Percentiles rank a stretch among this genome's conserved stretches.
phyloP scores from a whole-genome alignment of 371 early-diverging fungal genomes.

The Haplosporangium sp. region DNA sequence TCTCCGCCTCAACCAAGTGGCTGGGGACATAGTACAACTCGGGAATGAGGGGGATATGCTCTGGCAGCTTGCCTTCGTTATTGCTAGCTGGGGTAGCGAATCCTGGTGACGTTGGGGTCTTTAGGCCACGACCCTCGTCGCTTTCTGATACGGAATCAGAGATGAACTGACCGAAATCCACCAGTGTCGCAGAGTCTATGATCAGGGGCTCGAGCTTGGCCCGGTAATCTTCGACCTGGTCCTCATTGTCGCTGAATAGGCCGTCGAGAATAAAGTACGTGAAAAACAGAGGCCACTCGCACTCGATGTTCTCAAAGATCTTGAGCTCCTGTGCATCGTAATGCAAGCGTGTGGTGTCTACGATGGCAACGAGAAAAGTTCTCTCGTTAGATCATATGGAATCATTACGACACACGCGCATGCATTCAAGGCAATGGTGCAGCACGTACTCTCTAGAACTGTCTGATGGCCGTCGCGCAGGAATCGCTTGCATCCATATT shows the following conservation, averaged over 20 bases:
- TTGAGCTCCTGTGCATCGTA: constrained; percentile 88
- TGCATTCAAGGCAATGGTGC: background rate
- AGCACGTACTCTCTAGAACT: constrained; percentile 66
- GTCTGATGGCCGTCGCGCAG: constrained; percentile 93
- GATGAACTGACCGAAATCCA: constrained; percentile 56
- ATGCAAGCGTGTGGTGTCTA: constrained; percentile 79
- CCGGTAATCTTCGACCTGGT: constrained; percentile 79
- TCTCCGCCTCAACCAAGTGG: constrained; percentile 81
- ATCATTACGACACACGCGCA: background rate
- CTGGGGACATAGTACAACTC: constrained; percentile 88
- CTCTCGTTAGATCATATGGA: background rate
- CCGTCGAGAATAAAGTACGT: constrained; percentile 91
- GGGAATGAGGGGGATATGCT: constrained; percentile 70
- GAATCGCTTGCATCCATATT: constrained; percentile 90
- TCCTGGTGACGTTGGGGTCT: constrained; percentile 52
- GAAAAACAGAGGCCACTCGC: constrained; percentile 94
- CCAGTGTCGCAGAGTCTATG: constrained; percentile 73
- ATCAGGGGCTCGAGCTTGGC: constrained; percentile 74
- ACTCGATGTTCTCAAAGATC: constrained; percentile 90
- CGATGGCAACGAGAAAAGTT: background rate
- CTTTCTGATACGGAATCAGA: constrained; percentile 54
- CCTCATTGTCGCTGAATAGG: constrained; percentile 73
- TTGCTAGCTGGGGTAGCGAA: constrained; percentile 36
- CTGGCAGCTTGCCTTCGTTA: constrained; percentile 48
- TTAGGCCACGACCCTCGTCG: constrained; percentile 41